Evolutionary conservation across 768 basidiomycete genomes (phyloP).

Genomic region (Suillus placidus): DNA sequence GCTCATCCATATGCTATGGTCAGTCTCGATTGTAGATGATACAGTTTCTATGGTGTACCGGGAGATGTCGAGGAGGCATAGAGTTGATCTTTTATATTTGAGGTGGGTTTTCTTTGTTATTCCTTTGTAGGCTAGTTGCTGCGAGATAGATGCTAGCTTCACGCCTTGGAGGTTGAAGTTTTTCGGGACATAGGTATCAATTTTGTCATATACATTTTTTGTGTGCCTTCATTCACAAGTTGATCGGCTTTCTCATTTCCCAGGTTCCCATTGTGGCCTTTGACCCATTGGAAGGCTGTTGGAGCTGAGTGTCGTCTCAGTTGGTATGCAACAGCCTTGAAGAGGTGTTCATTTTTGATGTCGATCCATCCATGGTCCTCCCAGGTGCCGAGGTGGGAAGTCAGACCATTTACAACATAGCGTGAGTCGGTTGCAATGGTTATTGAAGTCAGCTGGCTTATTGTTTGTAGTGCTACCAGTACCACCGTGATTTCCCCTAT

Average conservation of each 20-base stretch:
- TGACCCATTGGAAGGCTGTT: conserved; percentile 30
- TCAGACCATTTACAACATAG: conserved; percentile 18
- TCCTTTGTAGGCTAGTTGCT: conserved; percentile 21
- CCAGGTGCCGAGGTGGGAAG: conserved; percentile 14
- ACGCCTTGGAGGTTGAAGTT: conserved; percentile 18
- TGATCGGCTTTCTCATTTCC: conserved; percentile 33
- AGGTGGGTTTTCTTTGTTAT: conserved; percentile 9
- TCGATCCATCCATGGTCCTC: conserved; percentile 34
- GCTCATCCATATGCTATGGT: conserved; percentile 14
- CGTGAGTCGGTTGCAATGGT: conserved; percentile 23
- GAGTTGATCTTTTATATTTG: conserved; percentile 4
- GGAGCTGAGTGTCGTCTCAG: conserved; percentile 18
- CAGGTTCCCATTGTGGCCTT: conserved; percentile 22
- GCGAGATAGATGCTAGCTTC: conserved; percentile 19
- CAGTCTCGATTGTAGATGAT: conserved; percentile 5
- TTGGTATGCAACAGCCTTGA: conserved; percentile 6
- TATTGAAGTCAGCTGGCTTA: neutral
- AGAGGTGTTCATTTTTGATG: conserved; percentile 17
- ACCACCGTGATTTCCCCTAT: conserved; percentile 17
- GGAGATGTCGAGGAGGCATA: conserved; percentile 12
- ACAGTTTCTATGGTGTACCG: conserved; percentile 5
- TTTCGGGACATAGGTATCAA: conserved; percentile 3
- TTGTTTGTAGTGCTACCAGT: neutral
- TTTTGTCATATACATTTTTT: neutral
- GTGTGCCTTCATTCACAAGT: conserved; percentile 25